Evolutionary conservation across 1,284 basidiomycete species (phyloP).

Genomic region (Moniliella sp.): DNA sequence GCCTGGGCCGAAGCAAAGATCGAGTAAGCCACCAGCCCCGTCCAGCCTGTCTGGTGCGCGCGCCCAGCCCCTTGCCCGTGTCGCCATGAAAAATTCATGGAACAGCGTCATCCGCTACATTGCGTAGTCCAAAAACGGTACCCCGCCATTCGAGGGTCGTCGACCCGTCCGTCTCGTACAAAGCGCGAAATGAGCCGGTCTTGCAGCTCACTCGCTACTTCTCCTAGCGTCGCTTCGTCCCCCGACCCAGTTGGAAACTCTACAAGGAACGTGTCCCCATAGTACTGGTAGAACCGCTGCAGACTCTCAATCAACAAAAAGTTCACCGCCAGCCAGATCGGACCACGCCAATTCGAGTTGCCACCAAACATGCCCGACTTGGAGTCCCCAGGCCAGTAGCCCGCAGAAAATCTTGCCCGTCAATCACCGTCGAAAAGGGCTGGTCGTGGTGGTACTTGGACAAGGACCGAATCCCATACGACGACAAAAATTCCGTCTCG

Average conservation of each 20-base stretch:
- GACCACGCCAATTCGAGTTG: slow-evolving; percentile 67
- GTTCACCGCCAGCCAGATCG: slow-evolving; percentile 74
- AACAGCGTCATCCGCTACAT: slow-evolving; percentile 87
- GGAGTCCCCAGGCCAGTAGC: slow-evolving; percentile 97
- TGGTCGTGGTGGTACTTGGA: slow-evolving; percentile 61
- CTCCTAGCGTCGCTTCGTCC: slow-evolving; percentile 73
- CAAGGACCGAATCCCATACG: slow-evolving; percentile 79
- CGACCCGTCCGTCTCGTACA: slow-evolving; percentile 61
- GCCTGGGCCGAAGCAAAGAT: slow-evolving; percentile 45
- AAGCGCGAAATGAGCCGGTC: slow-evolving; percentile 93
- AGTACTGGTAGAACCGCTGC: slow-evolving; percentile 59
- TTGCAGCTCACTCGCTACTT: slow-evolving; percentile 84
- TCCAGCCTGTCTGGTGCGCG: slow-evolving; percentile 93
- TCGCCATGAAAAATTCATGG: slow-evolving; percentile 95
- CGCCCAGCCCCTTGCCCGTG: slow-evolving; percentile 57
- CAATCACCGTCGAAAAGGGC: slow-evolving; percentile 81
- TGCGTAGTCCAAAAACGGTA: slow-evolving; percentile 79
- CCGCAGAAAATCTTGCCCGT: slow-evolving; percentile 80
- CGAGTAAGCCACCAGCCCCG: slow-evolving; percentile 21
- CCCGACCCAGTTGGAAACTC: slow-evolving; percentile 89
- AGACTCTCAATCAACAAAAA: slow-evolving; percentile 69
- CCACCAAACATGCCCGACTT: slow-evolving; percentile 94
- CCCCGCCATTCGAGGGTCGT: slow-evolving; percentile 73
- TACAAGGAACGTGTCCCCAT: slow-evolving; percentile 37
- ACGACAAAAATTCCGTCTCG: slow-evolving; percentile 62